Percentiles rank a stretch among this genome's conserved stretches.
These are phyloP conservation scores for Pseudonitzschia pungens DNA, from an alignment of 108 stramenopile species.

Conservation along the genomic window DNA sequence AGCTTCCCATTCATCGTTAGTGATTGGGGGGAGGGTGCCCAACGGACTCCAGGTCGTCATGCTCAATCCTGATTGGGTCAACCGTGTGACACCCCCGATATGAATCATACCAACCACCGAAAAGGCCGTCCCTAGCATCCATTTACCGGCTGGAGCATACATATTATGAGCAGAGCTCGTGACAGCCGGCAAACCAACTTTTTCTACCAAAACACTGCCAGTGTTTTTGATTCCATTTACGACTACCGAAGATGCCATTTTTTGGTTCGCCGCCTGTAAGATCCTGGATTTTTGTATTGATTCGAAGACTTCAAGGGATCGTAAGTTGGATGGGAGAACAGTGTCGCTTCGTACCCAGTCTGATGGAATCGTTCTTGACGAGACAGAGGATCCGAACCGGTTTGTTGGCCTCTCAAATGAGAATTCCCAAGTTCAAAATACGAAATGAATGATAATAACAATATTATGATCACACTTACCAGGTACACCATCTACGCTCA, in stretches of 20 bases:
- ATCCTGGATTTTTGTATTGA: no score
- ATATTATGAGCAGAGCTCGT: conserved; percentile 54
- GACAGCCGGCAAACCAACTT: conserved; percentile 57
- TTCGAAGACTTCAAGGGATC: no score
- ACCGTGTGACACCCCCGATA: conserved; percentile 95
- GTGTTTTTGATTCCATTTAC: conserved; percentile 4
- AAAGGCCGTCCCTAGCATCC: conserved; percentile 88
- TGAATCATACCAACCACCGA: conserved; percentile 96
- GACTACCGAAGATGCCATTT: conserved; percentile 21
- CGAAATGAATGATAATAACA: no score
- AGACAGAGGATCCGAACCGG: no score
- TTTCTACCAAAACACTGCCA: conserved; percentile 22
- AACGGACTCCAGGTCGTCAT: conserved; percentile 98
- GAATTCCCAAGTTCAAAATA: no score
- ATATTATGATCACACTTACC: no score
- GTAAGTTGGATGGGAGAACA: no score
- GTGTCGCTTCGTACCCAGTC: no score
- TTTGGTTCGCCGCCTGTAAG: neutral
- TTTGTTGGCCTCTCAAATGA: no score
- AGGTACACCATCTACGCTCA: no score
- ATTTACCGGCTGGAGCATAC: conserved; percentile 84
- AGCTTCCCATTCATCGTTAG: conserved; percentile 83
- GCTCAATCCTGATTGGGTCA: conserved; percentile 94
- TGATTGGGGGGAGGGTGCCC: conserved; percentile 83
- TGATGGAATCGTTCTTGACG: no score